phyloP scores from a whole-genome alignment of 2,329 filamentous ascomycete genomes.

The Hymenoscyphus fraxineus region DNA sequence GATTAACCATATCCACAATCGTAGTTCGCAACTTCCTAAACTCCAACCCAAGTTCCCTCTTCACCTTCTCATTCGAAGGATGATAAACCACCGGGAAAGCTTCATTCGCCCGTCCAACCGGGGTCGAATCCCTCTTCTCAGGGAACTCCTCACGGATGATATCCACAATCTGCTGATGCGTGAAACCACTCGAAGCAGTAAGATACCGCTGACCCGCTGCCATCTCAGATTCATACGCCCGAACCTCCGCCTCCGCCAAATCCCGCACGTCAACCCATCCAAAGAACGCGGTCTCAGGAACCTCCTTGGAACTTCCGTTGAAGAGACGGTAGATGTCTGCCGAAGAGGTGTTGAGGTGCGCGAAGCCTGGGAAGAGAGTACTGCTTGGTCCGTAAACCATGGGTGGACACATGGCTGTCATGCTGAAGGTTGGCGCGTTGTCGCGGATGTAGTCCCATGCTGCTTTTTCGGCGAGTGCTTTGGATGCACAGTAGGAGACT shows the following conservation, averaged over 20 bases:
- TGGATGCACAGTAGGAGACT: slow-evolving; percentile 38
- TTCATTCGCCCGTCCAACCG: slow-evolving; percentile 32
- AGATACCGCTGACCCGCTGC: slow-evolving; percentile 61
- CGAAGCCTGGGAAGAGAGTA: slow-evolving; percentile 56
- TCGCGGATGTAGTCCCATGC: slow-evolving; percentile 58
- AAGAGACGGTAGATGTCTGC: slow-evolving; percentile 61
- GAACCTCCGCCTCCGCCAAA: slow-evolving; percentile 58
- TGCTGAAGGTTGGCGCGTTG: slow-evolving; percentile 50
- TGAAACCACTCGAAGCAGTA: slow-evolving; percentile 53
- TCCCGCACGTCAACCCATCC: slow-evolving; percentile 58
- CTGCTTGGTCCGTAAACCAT: slow-evolving; percentile 59
- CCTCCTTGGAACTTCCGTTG: slow-evolving; percentile 53
- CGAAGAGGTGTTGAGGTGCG: slow-evolving; percentile 67
- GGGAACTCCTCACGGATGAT: slow-evolving; percentile 53
- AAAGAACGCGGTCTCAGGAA: slow-evolving; percentile 45
- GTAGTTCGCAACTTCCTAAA: slow-evolving; percentile 24
- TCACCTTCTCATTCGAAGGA: slow-evolving; percentile 26
- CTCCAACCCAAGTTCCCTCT: slow-evolving; percentile 25
- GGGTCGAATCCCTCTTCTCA: slow-evolving; percentile 45
- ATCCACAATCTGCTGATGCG: slow-evolving; percentile 54
- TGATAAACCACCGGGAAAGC: slow-evolving; percentile 21
- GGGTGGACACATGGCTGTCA: slow-evolving; percentile 58
- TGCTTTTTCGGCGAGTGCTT: slow-evolving; percentile 63
- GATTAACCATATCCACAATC: slow-evolving; percentile 26
- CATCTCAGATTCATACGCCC: slow-evolving; percentile 50